phyloP scores from a whole-genome alignment of 768 basidiomycete species.

The Podaxis mareebaensis region DNA sequence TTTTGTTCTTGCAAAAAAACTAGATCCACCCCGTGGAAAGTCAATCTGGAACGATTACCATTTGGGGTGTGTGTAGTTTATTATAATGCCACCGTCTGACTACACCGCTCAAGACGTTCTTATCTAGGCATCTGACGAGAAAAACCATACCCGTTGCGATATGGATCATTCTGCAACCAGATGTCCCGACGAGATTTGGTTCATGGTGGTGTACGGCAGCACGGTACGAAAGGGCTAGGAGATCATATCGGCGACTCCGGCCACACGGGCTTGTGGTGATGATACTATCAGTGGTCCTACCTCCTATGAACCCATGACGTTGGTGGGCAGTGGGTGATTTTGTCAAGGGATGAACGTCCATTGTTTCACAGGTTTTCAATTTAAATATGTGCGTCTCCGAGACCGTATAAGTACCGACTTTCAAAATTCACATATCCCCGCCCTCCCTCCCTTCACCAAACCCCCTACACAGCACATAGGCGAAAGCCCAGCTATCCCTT shows the following conservation, averaged over 20 bases:
- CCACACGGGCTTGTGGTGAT: conserved; percentile 1
- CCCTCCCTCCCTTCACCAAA: neutral
- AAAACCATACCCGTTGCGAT: conserved; percentile 2
- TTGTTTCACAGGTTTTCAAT: conserved; percentile 3
- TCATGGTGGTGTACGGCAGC: conserved; percentile 4
- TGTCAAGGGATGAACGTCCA: neutral
- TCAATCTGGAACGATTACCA: conserved; percentile 9
- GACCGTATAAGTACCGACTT: conserved; percentile 10
- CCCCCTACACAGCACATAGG: neutral
- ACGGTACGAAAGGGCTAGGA: neutral
- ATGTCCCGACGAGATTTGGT: neutral
- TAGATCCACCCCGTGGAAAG: conserved; percentile 12
- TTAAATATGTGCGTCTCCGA: conserved; percentile 3
- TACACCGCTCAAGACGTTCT: neutral
- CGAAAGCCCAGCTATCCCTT: neutral
- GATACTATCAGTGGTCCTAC: conserved; percentile 5
- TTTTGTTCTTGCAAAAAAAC: conserved; percentile 11
- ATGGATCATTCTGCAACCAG: conserved; percentile 1
- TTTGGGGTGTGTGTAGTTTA: conserved; percentile 14
- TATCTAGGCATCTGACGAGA: neutral
- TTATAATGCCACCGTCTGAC: neutral
- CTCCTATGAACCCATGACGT: conserved; percentile 3
- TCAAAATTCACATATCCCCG: neutral
- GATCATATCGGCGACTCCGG: conserved; percentile 10
- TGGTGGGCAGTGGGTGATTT: neutral